phyloP scores from a whole-genome alignment of 108 stramenopile genomes.

The Tribonema minus region DNA sequence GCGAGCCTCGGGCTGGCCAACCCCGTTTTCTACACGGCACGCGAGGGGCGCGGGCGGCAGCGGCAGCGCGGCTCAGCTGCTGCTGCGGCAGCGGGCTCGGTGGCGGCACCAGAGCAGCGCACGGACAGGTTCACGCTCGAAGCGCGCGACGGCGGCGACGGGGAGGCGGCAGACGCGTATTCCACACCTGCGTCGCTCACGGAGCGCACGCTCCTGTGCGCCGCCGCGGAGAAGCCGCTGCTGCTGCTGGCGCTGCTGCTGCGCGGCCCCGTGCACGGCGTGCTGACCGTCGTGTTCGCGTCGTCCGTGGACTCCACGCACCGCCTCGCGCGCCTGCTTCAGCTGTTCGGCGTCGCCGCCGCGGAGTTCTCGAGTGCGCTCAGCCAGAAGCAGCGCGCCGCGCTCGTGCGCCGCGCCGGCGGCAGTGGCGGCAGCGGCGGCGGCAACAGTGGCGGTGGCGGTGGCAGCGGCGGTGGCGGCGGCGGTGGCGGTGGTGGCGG shows the following conservation, averaged over 20 bases:
- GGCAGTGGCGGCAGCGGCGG: constrained; percentile 2
- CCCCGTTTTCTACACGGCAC: constrained; percentile 78
- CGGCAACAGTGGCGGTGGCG: too few relatives aligned
- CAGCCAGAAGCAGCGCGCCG: constrained; percentile 20
- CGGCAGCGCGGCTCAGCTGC: too few relatives aligned
- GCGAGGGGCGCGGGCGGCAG: neutral
- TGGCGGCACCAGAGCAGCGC: neutral
- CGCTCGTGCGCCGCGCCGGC: constrained; percentile 7
- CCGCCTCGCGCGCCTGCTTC: constrained; percentile 74
- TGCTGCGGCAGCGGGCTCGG: neutral
- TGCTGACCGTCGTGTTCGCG: constrained; percentile 77
- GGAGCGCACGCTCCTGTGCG: constrained; percentile 5
- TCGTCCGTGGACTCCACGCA: constrained; percentile 90
- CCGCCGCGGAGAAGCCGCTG: constrained; percentile 72
- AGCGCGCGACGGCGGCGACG: neutral
- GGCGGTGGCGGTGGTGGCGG: too few relatives aligned
- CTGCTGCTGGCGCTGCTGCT: constrained; percentile 75
- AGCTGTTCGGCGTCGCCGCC: constrained; percentile 27
- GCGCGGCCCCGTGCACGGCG: constrained; percentile 52
- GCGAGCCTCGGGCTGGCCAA: constrained; percentile 72
- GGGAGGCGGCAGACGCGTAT: constrained; percentile 17
- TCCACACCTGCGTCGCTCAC: neutral
- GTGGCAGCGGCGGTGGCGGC: too few relatives aligned
- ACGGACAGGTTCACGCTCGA: neutral
- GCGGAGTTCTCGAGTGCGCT: constrained; percentile 42